phyloP scores from a whole-genome alignment of 2,329 filamentous ascomycete genomes.

The Neopestalotiopsis sp. region DNA sequence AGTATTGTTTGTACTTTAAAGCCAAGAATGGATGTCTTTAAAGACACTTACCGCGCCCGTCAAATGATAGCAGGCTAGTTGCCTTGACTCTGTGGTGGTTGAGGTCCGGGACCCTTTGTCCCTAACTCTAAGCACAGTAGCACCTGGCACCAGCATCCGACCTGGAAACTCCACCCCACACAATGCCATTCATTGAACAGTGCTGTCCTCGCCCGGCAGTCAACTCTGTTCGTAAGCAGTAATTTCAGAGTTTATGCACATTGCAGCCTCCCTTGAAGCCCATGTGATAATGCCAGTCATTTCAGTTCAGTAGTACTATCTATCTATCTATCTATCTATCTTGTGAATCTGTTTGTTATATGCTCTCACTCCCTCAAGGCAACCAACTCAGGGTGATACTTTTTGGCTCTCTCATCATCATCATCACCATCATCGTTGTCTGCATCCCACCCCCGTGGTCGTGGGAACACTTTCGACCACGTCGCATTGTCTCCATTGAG shows the following conservation, averaged over 20 bases:
- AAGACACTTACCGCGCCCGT: too few species aligned
- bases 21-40: too few species aligned
- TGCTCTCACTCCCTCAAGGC: too few species aligned
- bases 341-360: neutral
- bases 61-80: too few species aligned
- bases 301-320: neutral
- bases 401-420: too few species aligned
- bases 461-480: neutral
- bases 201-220: neutral
- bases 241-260: conserved; percentile 6
- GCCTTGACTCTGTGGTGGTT: too few species aligned
- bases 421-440: neutral
- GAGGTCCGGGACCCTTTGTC: too few species aligned
- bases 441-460: neutral
- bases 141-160: neutral
- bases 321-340: neutral
- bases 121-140: neutral
- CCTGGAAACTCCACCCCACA: neutral
- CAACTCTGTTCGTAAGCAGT: conserved; percentile 1
- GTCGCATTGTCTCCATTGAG: neutral
- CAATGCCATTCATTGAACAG: conserved; percentile 5
- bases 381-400: too few species aligned
- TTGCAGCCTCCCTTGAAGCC: neutral
- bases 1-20: too few species aligned
- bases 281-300: neutral